These are phyloP conservation scores for Botryotinia globosa DNA, from an alignment of 2,329 filamentous ascomycete species.

Conservation along the genomic window DNA sequence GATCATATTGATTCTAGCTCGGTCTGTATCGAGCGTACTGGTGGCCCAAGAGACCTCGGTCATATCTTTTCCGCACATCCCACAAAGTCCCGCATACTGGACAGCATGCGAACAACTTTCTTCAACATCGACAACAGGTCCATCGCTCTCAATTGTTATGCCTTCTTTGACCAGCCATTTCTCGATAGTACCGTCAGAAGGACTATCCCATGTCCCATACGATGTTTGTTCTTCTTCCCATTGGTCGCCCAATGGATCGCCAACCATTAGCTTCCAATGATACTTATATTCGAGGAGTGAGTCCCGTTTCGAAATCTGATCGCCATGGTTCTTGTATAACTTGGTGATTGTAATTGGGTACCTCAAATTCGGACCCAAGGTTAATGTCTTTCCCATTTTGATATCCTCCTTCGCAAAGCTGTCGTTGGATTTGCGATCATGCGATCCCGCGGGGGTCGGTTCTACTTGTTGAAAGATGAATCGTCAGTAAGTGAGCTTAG, in stretches of 20 bases:
- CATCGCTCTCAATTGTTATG: conserved; percentile 58
- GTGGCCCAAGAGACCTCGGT: conserved; percentile 84
- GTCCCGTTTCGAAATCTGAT: conserved; percentile 72
- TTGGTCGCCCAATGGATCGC: conserved; percentile 62
- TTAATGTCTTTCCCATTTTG: conserved; percentile 49
- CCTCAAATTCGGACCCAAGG: conserved; percentile 63
- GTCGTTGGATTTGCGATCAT: conserved; percentile 35
- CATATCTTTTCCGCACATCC: conserved; percentile 93
- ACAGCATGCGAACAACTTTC: conserved; percentile 89
- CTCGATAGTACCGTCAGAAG: conserved; percentile 74
- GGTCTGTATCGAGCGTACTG: conserved; percentile 72
- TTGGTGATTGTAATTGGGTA: conserved; percentile 93
- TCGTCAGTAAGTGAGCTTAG: conserved; percentile 25
- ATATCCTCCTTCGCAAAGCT: conserved; percentile 33
- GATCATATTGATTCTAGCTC: conserved; percentile 90
- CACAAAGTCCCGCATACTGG: conserved; percentile 88
- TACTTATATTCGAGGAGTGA: conserved; percentile 85
- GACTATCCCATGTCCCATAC: conserved; percentile 74
- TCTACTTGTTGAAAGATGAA: conserved; percentile 21
- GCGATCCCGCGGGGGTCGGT: conserved; percentile 26
- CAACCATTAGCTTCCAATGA: conserved; percentile 72
- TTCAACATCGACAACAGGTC: conserved; percentile 69
- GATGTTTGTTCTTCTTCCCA: conserved; percentile 68
- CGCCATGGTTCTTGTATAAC: conserved; percentile 72
- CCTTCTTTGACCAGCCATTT: conserved; percentile 73